phyloP scores from a whole-genome alignment of 305 asterid genomes.

The Fraxinus ornus region DNA sequence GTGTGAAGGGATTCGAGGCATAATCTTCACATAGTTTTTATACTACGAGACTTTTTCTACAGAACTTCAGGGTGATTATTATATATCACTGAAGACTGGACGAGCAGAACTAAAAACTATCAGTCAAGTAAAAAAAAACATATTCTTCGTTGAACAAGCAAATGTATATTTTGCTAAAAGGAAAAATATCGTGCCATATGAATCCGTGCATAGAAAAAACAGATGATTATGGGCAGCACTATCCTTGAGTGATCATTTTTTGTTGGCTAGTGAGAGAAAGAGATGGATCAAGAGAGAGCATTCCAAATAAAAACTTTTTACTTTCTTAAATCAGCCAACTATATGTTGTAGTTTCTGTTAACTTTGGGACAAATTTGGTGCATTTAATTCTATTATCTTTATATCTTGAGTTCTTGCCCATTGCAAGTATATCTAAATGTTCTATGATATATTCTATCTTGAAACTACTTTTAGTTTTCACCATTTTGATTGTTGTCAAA shows the following conservation, averaged over 20 bases:
- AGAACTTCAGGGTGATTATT: not conserved
- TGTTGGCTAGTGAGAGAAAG: not conserved
- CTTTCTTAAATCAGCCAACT: not conserved
- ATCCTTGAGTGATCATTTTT: not conserved
- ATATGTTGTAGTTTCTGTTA: not conserved
- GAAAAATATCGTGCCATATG: not conserved
- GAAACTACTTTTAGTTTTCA: not conserved
- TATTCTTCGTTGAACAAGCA: not conserved
- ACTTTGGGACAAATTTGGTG: not conserved
- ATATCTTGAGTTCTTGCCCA: not conserved
- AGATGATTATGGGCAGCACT: not conserved
- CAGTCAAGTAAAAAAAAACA: not conserved
- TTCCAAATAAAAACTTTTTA: not conserved
- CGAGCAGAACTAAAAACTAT: not conserved
- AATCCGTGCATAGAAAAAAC: not conserved
- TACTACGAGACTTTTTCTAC: not conserved
- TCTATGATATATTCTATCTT: not conserved
- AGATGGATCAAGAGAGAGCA: not conserved
- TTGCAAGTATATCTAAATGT: not conserved
- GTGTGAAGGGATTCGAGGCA: not conserved
- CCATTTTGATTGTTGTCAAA: not conserved
- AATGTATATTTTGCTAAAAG: not conserved
- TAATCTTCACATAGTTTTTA: not conserved
- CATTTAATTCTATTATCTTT: not conserved
- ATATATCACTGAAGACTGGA: not conserved